These are phyloP conservation scores for Nakaseomyces kungkrabaensis DNA, from an alignment of 1,139 yeast species.

Conservation along the genomic window DNA sequence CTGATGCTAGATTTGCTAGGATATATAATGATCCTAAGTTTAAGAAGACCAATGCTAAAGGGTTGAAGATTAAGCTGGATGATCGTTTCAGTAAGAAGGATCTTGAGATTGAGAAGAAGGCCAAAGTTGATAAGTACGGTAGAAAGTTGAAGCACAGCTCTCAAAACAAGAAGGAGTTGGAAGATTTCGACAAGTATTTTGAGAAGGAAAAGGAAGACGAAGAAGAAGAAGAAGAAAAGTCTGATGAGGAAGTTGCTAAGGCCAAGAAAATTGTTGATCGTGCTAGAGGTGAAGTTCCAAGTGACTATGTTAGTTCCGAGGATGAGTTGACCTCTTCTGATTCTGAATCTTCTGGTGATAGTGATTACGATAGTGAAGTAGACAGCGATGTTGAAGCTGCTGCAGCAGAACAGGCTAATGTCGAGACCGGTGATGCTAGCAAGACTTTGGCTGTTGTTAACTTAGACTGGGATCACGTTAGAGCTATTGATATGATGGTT, in stretches of 20 bases:
- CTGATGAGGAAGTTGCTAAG: conserved; percentile 15
- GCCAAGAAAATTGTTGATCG: conserved; percentile 36
- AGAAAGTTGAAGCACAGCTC: conserved; percentile 43
- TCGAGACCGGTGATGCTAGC: conserved; percentile 83
- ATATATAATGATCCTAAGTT: conserved; percentile 88
- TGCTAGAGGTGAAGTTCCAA: conserved; percentile 59
- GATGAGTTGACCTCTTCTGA: conserved; percentile 36
- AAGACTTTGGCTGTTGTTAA: conserved; percentile 81
- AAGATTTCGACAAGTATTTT: conserved; percentile 58
- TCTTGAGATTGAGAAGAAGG: conserved; percentile 43
- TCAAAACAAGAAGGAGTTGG: conserved; percentile 33
- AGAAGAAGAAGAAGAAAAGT: conserved; percentile 20
- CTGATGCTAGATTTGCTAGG: conserved; percentile 66
- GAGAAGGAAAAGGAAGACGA: conserved; percentile 24
- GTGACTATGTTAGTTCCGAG: conserved; percentile 33
- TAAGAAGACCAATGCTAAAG: conserved; percentile 59
- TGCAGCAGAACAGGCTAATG: conserved; percentile 48
- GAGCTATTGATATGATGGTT: conserved; percentile 80
- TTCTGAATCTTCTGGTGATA: conserved; percentile 33
- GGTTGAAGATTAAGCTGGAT: conserved; percentile 71
- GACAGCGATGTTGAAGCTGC: conserved; percentile 34
- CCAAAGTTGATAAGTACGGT: conserved; percentile 80
- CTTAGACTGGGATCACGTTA: conserved; percentile 92
- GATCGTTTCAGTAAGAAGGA: conserved; percentile 75
- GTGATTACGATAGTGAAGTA: conserved; percentile 14